A percentile compares a stretch with the other conserved stretches of the same genome.
These are phyloP conservation scores for Fusarium piperis DNA, from an alignment of 2,329 filamentous ascomycete species.

Conservation along the genomic window DNA sequence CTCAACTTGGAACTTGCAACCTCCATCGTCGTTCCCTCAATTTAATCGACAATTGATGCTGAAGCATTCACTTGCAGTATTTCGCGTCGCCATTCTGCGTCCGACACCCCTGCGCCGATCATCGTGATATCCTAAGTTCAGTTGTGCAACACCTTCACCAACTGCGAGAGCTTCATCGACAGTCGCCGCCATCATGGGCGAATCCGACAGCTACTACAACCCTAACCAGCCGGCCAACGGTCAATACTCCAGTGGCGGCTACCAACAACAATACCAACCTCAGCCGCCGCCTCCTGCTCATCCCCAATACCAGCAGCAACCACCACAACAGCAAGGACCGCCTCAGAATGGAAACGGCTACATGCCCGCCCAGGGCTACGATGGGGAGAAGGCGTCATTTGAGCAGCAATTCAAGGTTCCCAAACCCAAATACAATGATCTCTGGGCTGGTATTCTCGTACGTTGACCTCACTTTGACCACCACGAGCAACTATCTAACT, in stretches of 20 bases:
- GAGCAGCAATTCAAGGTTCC: conserved; percentile 85
- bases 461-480: conserved; percentile 23
- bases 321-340: conserved; percentile 41
- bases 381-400: conserved; percentile 67
- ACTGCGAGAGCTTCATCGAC: conserved; percentile 2
- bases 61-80: not conserved
- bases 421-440: conserved; percentile 87
- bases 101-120: conserved; percentile 30
- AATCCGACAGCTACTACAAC: conserved; percentile 48
- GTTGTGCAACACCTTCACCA: not conserved
- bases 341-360: conserved; percentile 44
- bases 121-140: not conserved
- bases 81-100: not conserved
- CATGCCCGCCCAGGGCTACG: conserved; percentile 50
- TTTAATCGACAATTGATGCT: not conserved
- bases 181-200: conserved; percentile 44
- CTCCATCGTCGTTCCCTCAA: not conserved
- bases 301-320: conserved; percentile 39
- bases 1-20: not conserved
- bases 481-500: not conserved
- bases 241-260: conserved; percentile 30
- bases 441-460: conserved; percentile 87
- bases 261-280: conserved; percentile 42
- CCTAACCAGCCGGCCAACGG: conserved; percentile 31
- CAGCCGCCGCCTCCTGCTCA: conserved; percentile 30